Percentiles rank a stretch among this genome's conserved stretches.
phyloP scores from a whole-genome alignment of 1,284 basidiomycete species.

The Microbotryum silenes-acaulis region DNA sequence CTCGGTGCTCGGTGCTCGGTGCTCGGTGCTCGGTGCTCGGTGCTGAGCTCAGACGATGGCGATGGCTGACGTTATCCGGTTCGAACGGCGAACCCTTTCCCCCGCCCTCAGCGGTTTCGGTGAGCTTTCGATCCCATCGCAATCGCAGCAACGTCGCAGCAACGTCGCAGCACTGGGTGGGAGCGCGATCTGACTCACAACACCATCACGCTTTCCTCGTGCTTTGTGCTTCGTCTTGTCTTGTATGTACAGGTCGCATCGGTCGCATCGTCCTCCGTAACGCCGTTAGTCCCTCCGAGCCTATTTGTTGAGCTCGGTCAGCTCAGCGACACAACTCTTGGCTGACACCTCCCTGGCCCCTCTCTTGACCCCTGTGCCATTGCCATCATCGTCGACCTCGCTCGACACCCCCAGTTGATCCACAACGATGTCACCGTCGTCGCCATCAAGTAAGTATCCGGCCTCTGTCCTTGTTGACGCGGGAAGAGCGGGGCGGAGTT shows the following conservation, averaged over 20 bases:
- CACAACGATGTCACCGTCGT: conserved; percentile 59
- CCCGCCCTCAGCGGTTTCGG: conserved; percentile 58
- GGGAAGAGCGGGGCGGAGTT: neutral
- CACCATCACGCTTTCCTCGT: neutral
- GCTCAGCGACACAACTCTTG: neutral
- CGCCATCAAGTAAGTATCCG: conserved; percentile 27
- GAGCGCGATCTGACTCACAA: neutral
- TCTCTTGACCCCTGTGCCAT: neutral
- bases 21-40: too few species aligned
- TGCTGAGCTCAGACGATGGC: neutral
- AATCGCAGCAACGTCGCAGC: neutral
- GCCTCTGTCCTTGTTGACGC: neutral
- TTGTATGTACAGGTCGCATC: conserved; percentile 67
- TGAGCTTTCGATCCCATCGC: conserved; percentile 44
- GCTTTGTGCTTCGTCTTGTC: neutral
- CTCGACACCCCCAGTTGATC: conserved; percentile 44
- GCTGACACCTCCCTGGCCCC: neutral
- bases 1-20: too few species aligned
- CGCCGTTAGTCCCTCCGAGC: conserved; percentile 46
- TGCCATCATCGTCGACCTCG: neutral
- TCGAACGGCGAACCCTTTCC: too few species aligned
- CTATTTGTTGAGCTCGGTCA: neutral
- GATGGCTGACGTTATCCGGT: conserved; percentile 13
- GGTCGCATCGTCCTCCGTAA: conserved; percentile 97
- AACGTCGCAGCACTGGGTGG: too few species aligned